A percentile compares a stretch with the other conserved stretches of the same genome.
Conservation (phyloP, 2,329 filamentous ascomycete species). For the Rutstroemia sp. region DNA sequence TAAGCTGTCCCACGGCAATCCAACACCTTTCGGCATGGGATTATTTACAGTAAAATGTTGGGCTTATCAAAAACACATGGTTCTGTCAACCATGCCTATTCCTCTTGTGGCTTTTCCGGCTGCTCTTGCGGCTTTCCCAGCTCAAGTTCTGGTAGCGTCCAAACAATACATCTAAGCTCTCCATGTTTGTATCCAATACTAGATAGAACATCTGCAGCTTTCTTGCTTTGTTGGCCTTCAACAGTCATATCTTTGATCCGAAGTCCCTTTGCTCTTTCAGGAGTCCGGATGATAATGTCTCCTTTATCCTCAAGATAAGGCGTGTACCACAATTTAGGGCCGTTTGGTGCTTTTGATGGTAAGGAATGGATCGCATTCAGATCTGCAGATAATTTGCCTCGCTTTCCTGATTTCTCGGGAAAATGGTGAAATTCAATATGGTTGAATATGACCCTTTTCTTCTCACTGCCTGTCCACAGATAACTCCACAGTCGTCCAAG, state of each 20-base stretch:
- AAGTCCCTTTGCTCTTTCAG: neutral
- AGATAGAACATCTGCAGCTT: conserved; percentile 10
- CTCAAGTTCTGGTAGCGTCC: neutral
- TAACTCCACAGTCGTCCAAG: conserved; percentile 61
- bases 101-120: neutral
- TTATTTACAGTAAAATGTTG: too few species aligned
- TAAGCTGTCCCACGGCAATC: too few species aligned
- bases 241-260: conserved; percentile 14
- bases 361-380: too few species aligned
- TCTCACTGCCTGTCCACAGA: conserved; percentile 17
- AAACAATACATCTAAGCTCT: neutral
- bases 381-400: too few species aligned
- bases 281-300: conserved; percentile 11
- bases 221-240: conserved; percentile 11
- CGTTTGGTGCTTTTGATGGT: neutral
- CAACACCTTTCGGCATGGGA: too few species aligned
- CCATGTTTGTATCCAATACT: neutral
- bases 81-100: too few species aligned
- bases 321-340: neutral
- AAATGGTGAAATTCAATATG: conserved; percentile 11
- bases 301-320: conserved; percentile 13
- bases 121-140: neutral
- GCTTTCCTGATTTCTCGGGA: too few species aligned
- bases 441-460: conserved; percentile 21
- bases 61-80: too few species aligned